Conservation (phyloP, 148 eudicot species). For the Vaccinium macrocarpon region DNA sequence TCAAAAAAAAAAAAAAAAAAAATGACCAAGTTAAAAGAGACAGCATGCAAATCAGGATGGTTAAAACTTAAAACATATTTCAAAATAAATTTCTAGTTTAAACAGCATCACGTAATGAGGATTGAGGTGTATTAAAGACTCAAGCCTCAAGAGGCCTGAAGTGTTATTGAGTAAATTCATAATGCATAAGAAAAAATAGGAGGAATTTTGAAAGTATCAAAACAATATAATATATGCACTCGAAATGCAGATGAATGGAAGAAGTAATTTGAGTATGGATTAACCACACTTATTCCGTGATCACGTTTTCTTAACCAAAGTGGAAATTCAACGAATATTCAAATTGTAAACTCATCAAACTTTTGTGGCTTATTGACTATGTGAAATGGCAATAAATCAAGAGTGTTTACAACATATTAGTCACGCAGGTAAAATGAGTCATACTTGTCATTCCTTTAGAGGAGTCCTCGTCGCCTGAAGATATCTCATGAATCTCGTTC, state of each 20-base stretch:
- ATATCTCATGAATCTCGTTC: slow-evolving; percentile 55
- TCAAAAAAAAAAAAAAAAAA: background rate
- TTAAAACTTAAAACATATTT: background rate
- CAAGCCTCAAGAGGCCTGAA: slow-evolving; percentile 1
- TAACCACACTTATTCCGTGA: background rate
- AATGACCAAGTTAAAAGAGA: background rate
- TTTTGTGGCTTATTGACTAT: background rate
- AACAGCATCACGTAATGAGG: background rate
- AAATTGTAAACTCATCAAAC: background rate
- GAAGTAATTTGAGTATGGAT: background rate
- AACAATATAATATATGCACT: background rate
- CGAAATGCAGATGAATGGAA: background rate
- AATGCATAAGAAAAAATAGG: background rate
- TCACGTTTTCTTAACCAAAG: background rate
- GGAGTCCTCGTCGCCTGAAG: slow-evolving; percentile 77
- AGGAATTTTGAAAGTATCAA: background rate
- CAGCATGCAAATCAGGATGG: background rate
- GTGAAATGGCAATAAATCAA: background rate
- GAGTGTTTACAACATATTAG: background rate
- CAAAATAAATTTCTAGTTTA: background rate
- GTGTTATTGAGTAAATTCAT: background rate
- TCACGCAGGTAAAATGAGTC: slow-evolving; percentile 16
- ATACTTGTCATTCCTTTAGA: slow-evolving; percentile 87
- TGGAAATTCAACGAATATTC: background rate
- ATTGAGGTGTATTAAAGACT: background rate